Base-by-base conservation (phyloP, 2,329 filamentous ascomycete genomes). In the Fusarium odoratissimum region DNA sequence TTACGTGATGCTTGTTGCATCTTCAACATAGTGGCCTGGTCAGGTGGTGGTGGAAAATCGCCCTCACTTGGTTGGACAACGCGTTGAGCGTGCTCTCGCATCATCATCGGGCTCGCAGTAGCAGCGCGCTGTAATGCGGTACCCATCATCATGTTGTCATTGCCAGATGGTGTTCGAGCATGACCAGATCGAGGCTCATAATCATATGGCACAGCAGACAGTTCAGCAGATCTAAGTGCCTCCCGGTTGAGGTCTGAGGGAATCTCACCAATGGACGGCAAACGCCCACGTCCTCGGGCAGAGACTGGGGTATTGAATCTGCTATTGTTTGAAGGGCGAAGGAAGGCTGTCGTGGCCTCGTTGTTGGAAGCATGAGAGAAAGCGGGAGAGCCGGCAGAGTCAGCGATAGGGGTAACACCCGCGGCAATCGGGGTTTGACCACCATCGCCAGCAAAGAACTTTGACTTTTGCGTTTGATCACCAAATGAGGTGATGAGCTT, bases 401-500 rank as follows among this genome's bases (percentile, higher is more conserved):
- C 92, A 3, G 93, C 92, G 76, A 98, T 98, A 0, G 95, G 95
- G 0, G 95, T 98, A 1, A 93, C 89, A n/a, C 92, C 94, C 3
- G 91, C 91, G 14, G 93, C 93, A 73, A 95, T 92, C 1, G 95
- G 95, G 0, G 95, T 97, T 73, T 85, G 85, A 13, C 88, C 88
- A 40, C 86, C 88, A 55, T 91, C 89, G 10, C 81, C 83, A 1
- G 85, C 83, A 74, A 91, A 90, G 82, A 93, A 91, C 81, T 90
- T 91, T 59, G 91, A 89, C 69, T 91, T 91, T 28, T 85, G 84
- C 8, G 83, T 83, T 49, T 86, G 85, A 52, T 91, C 89, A 12
- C 91, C 92, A 77, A 99, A 98, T 1, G 93, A 92, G 1, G 96
- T 98, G 76, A 98, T 97, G 4, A 98, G 88, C 80, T 97, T 97